phyloP scores from a whole-genome alignment of 2,329 filamentous ascomycete species.

The Monosporascus sp. region DNA sequence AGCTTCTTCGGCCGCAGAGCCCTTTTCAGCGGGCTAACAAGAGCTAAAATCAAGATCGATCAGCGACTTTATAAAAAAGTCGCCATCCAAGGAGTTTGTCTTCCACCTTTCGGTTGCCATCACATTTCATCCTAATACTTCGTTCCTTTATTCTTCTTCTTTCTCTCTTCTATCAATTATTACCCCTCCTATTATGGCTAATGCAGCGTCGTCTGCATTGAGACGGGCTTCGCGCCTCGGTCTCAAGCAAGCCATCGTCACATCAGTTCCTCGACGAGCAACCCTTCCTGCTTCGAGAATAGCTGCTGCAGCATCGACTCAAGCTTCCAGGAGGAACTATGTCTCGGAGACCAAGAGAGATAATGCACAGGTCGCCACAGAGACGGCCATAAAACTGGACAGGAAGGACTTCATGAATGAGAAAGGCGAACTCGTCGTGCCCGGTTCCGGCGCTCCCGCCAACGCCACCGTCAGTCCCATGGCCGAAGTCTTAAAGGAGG shows the following conservation, averaged over 20 bases:
- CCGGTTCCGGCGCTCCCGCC: constrained; percentile 50
- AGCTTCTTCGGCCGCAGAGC: not conserved
- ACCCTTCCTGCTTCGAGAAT: constrained; percentile 28
- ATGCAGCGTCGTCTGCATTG: constrained; percentile 61
- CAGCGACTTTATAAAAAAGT: not conserved
- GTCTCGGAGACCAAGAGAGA: constrained; percentile 79
- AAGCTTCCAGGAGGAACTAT: constrained; percentile 54
- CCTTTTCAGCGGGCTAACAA: not conserved
- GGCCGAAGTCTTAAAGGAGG: constrained; percentile 83
- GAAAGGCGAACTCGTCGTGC: constrained; percentile 41
- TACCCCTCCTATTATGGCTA: constrained; percentile 47
- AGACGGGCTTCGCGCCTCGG: constrained; percentile 67
- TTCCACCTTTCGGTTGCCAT: constrained; percentile 13
- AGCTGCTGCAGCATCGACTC: constrained; percentile 22
- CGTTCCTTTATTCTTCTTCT: constrained; percentile 11
- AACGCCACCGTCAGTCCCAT: constrained; percentile 76
- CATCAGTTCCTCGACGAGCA: constrained; percentile 30
- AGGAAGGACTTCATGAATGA: constrained; percentile 71
- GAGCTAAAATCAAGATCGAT: not conserved
- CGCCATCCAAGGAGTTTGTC: not conserved
- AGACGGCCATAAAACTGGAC: constrained; percentile 80
- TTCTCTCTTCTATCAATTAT: constrained; percentile 3
- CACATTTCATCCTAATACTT: constrained; percentile 1
- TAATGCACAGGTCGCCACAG: constrained; percentile 73
- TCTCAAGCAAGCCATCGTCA: constrained; percentile 35